Evolutionary conservation across 495 filamentous ascomycete genomes (phyloP).

Genomic region (Clavariopsis aquatica): DNA sequence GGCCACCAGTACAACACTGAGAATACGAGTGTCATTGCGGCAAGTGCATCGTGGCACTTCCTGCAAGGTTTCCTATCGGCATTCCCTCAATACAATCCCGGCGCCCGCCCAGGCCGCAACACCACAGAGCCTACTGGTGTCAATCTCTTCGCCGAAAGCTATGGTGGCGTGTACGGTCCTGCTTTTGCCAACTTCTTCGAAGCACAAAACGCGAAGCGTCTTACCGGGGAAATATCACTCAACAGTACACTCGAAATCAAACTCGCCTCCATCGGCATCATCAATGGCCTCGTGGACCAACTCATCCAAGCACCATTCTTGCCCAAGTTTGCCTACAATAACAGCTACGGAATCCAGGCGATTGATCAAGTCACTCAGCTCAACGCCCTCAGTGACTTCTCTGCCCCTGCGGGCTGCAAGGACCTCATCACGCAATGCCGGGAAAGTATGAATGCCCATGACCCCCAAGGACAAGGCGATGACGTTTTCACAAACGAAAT

Average conservation of each 20-base stretch:
- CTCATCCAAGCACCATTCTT: slow-evolving; percentile 41
- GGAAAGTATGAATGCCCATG: slow-evolving; percentile 25
- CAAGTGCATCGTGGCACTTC: slow-evolving; percentile 67
- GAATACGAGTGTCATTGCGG: slow-evolving; percentile 67
- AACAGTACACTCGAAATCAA: slow-evolving; percentile 49
- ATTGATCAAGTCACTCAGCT: slow-evolving; percentile 37
- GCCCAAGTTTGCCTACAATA: slow-evolving; percentile 43
- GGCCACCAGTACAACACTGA: slow-evolving; percentile 54
- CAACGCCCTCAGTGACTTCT: slow-evolving; percentile 36
- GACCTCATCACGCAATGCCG: slow-evolving; percentile 39
- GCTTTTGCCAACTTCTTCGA: slow-evolving; percentile 50
- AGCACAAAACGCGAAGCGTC: slow-evolving; percentile 46
- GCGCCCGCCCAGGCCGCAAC: slow-evolving; percentile 49
- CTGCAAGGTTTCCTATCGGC: slow-evolving; percentile 64
- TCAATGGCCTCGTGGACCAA: slow-evolving; percentile 49
- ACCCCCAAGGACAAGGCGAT: slow-evolving; percentile 43
- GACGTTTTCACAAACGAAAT: slow-evolving; percentile 35
- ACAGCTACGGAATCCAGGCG: slow-evolving; percentile 45
- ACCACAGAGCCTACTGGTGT: slow-evolving; percentile 45
- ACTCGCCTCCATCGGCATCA: slow-evolving; percentile 48
- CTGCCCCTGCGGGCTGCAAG: slow-evolving; percentile 30
- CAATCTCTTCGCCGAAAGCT: slow-evolving; percentile 52
- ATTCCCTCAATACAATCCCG: slow-evolving; percentile 67
- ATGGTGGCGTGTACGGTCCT: slow-evolving; percentile 53
- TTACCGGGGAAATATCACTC: slow-evolving; percentile 41